Base-by-base conservation (phyloP, 2,329 filamentous ascomycete species). In the Allantophomopsis cytisporea region DNA sequence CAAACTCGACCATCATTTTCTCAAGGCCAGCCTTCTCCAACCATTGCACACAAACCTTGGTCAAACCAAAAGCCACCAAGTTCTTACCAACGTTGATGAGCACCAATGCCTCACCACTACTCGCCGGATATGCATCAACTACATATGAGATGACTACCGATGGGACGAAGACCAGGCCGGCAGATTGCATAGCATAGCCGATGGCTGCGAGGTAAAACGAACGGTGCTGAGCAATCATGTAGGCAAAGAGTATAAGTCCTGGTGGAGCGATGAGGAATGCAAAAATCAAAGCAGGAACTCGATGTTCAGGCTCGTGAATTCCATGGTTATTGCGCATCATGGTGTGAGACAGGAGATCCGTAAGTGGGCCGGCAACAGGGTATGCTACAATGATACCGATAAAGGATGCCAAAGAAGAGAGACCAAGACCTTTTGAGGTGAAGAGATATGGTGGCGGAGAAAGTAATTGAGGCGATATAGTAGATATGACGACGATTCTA, bases 291-390 rank as follows among this genome's bases (percentile, higher is more conserved):
- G 58, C 53, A 2, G 61, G 56, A 2, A 64, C 48, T 20, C 60
- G 54, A 45, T 61, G 55, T 40, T 63, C 58, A 15, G 61, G 60
- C 37, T 60, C 54, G 43, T 61, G 58, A 18, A 58, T 38, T 18
- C 54, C 52, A 31, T 48, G 47, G 39, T 59, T 57, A 31, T 55
- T 51, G 30, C 45, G 50, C n/a, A 54, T 50, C 37, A 60, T 47
- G 5, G 7, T 13, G 20, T 10, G 17, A 31, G 2, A 42, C 34
- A n/a, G 18, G 18, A 20, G 18, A 20, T 20, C 18, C 4, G 18
- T 20, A 20, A 20, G 18, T 20, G 18, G 18, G 18, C 18, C 18
- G 18, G 18, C 18, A 20, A 20, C 7, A 4, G 18, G 18, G 7
- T 20, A 20, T 20, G 18, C 18, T 20, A 20, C 18, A 20, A 20